Base-by-base conservation (phyloP, 2,329 filamentous ascomycete species). In the Ophiostoma ips region DNA sequence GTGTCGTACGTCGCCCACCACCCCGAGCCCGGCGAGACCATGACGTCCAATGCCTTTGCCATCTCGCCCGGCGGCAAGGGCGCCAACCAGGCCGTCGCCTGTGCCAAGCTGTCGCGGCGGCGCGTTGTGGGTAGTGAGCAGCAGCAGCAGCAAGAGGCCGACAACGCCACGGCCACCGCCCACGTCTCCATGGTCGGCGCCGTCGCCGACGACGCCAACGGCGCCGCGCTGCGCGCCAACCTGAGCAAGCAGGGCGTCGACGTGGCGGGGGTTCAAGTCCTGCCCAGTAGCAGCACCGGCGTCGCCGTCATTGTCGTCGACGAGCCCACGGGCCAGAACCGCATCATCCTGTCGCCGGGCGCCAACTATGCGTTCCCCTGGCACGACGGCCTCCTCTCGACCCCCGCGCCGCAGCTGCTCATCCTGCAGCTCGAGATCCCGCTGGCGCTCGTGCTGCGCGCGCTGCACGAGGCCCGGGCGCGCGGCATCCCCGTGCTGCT, bases 11-110 rank as follows among this genome's bases (percentile, higher is more conserved):
- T 92, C 33, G 73, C 86, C 5, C 86, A 90, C 55, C 79, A 95
- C 55, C 90, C 92, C 1, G 69, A 75, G 1, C 81, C 84, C 1
- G 92, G 90, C 57, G 90, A 98, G 68, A 96, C 90, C 3, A 74
- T 96, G 48, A 89, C 85, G 2, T 77, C 87, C 45, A 80, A 71
- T 56, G 80, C 79, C 18, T 94, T 94, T 68, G 75, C 75, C 61
- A 87, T 83, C 34, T 88, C 84, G 40, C 82, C 84, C 30, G 92
- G 90, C 59, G 90, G 92, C 51, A 98, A 98, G 69, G 90, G 90
- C 56, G 88, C 89, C 53, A 96, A 96, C 70, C 90, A 96, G 70
- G 89, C 88, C 53, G 85, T 95, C 50, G 87, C 88, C 21, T 88
- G 84, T 67, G 85, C 83, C 47, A 85, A 90, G 55, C 77, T 94